Evolutionary conservation across 176 grass and related monocot genomes (phyloP), one percentile per base, ranked within the genome.

Genomic region (Leersia perrieri): DNA sequence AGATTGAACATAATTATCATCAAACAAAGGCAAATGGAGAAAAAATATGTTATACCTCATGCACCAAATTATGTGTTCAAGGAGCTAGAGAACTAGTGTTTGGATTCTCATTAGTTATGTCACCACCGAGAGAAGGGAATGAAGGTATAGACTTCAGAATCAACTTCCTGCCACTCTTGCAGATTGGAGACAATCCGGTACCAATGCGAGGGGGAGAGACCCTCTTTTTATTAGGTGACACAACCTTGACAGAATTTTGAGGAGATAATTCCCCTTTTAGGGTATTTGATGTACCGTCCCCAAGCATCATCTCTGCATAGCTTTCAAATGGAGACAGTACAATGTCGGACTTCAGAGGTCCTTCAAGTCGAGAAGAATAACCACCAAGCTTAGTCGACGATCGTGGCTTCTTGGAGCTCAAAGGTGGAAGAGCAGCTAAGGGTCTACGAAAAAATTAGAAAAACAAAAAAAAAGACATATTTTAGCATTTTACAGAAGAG

Each of bases 91-190:
- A 66, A 18, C 68, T 82, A 78, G 28, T 72, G 35, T 85, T 72
- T 23, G 45, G 73, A 66, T 82, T 78, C 3, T 60, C 78, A 6
- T 67, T 89, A 55, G 60, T 86, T 61, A 39, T 18, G 11, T 86
- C 88, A 31, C 78, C 88, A 29, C 78, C 38, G 0, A 89, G 88
- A 35, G 88, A 89, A 85, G 88, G 88, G 88, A 89, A 90, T 35
- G 89, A 90, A 38, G 89, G 89, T 32, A 90, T 90, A 16, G 84
- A 90, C 72, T 83, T 83, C 33, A 90, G 80, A 68, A 90, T 90
- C 53, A 87, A 68, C 42, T 83, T 90, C 84, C 84, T 79, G 62
- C 79, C 88, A 5, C 80, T 87, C 84, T 60, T 90, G 76, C 80
- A 83, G 41, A 90, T 87, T n/a, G 89, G 89, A 57, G 89, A 90